Conservation (phyloP, 2,329 filamentous ascomycete species). For the Aspergillus texensis region DNA sequence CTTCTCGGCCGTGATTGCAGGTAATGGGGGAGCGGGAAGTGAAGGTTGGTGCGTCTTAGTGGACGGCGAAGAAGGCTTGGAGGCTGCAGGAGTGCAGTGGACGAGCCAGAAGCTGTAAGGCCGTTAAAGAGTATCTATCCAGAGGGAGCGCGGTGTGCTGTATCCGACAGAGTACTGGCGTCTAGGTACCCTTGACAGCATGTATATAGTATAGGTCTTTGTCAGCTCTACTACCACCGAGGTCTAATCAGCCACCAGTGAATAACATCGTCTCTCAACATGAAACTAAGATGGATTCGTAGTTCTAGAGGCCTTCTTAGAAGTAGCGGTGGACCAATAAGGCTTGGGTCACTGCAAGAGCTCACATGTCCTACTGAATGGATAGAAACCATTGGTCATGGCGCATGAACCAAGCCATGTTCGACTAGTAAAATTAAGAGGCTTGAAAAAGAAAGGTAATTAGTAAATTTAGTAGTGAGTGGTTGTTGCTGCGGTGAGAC, state of each 20-base stretch:
- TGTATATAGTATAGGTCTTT: background rate
- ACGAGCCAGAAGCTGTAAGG: conserved; percentile 44
- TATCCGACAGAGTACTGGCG: background rate
- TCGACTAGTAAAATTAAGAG: too few relatives aligned
- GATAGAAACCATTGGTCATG: background rate
- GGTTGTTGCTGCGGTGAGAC: background rate
- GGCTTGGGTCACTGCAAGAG: background rate
- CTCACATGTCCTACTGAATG: background rate
- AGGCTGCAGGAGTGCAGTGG: conserved; percentile 61
- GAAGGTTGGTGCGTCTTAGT: conserved; percentile 90
- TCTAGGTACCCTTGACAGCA: background rate
- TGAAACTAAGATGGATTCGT: background rate
- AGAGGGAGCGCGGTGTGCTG: background rate
- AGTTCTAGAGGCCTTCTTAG: background rate
- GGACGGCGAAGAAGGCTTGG: conserved; percentile 67
- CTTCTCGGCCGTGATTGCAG: conserved; percentile 70
- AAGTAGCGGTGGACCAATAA: background rate
- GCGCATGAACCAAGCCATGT: background rate
- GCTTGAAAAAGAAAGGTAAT: too few relatives aligned
- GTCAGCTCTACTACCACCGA: background rate
- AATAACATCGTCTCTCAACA: background rate
- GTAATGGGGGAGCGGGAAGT: conserved; percentile 65
- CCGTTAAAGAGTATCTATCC: background rate
- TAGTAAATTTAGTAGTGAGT: too few relatives aligned
- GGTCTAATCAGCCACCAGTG: background rate